These are phyloP conservation scores for Chlorella sp. DNA, from an alignment of 139 green algal genomes.

Conservation along the genomic window DNA sequence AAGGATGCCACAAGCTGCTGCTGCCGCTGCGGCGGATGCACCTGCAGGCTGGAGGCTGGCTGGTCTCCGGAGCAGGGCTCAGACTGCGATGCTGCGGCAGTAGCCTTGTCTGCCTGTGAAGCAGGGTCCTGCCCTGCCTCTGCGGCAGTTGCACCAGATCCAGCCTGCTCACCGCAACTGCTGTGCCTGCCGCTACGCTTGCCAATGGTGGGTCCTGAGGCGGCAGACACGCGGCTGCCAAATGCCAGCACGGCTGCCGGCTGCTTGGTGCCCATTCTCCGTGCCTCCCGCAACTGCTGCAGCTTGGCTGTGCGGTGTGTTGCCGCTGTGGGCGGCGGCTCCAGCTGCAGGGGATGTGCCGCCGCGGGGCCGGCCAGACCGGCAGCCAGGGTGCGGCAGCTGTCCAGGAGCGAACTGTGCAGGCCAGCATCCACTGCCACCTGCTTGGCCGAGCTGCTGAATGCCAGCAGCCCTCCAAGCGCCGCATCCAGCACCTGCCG, in stretches of 20 bases:
- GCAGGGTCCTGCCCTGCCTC: no score
- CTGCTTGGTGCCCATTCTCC: background rate
- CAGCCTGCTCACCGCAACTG: background rate
- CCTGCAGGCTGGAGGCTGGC: no score
- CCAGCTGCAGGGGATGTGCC: background rate
- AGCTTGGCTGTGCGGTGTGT: background rate
- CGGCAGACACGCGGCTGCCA: background rate
- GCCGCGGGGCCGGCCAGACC: background rate
- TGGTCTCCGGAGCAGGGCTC: no score
- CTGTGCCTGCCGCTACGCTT: background rate
- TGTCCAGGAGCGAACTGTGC: background rate
- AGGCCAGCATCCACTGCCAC: background rate
- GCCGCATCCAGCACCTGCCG: background rate
- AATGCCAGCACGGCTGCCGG: constrained; percentile 2
- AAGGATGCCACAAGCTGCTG: background rate
- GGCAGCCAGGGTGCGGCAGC: background rate
- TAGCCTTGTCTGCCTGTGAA: no score
- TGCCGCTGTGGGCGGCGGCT: background rate
- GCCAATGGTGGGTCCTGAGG: no score
- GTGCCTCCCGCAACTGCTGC: background rate
- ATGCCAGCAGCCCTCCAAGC: background rate
- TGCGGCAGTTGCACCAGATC: background rate
- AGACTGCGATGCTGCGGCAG: no score
- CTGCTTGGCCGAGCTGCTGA: background rate
- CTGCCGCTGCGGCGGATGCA: background rate